Base-by-base conservation (phyloP, 2,329 filamentous ascomycete species). In the Trichophyton schoenleinii region DNA sequence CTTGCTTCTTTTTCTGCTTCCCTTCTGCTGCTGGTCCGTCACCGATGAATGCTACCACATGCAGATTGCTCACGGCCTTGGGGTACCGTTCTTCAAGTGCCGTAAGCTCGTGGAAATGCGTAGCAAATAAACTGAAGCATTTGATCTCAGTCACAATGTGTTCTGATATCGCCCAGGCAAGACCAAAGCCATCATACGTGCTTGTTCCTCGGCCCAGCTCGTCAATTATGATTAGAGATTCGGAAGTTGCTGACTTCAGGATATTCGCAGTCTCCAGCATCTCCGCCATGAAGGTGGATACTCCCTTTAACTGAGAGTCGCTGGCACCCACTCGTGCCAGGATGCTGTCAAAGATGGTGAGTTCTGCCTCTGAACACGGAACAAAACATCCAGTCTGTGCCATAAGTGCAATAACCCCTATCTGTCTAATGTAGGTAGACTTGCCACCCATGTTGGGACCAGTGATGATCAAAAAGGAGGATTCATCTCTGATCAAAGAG, bases 251-350 rank as follows among this genome's bases (percentile, higher is more conserved):
- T 0, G 90, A 95, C 77, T 97, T 97, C 70, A 99, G 85, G 66
- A 99, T 99, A 72, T 97, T 97, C 67, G 94, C 91, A 1, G 94
- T 99, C 73, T 99, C 94, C 22, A 99, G 83, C 94, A 99, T 99
- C 77, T 99, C 94, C 1, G 94, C 94, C 95, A 99, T 99, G 74
- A 99, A 99, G 0, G 94, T 99, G 2, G 90, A 96, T 1, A 99
- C 94, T 41, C 94, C 94, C 76, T 97, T 97, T 65, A 99, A 86
- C 74, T 97, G 94, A 5, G 89, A 95, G 75, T 99, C 95, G 68
- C 88, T 94, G 5, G 94, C 95, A 48, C 95, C 94, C 0, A 99
- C 94, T 67, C 94, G 88, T 0, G 95, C 94, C 44, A 99, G 87
- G 64, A 99, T 96, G 64, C 90, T 94, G 77, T 99, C 94, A 72